phyloP scores from a whole-genome alignment of 192 early-diverging fungal genomes.

The Backusella macrospora region DNA sequence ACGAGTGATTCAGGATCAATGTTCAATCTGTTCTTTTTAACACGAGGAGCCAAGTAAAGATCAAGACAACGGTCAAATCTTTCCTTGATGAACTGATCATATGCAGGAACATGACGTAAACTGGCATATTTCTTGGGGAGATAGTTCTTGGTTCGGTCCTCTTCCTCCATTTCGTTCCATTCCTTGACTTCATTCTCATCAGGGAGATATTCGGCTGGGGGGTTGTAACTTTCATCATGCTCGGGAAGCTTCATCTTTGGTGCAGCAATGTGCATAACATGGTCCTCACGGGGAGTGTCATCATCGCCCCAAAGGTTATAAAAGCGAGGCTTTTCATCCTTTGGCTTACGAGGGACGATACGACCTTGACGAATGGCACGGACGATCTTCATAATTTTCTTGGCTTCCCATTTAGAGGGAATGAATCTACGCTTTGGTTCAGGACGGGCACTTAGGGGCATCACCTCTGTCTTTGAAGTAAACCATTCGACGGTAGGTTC shows the following conservation, averaged over 20 bases:
- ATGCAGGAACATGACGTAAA: conserved; percentile 87
- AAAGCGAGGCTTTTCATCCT: conserved; percentile 62
- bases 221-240: conserved; percentile 96
- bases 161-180: conserved; percentile 81
- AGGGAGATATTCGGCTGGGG: conserved; percentile 90
- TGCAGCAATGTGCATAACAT: conserved; percentile 82
- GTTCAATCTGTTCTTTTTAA: conserved; percentile 81
- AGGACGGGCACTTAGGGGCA: conserved; percentile 87
- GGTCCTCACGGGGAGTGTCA: conserved; percentile 59
- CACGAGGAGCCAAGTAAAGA: conserved; percentile 93
- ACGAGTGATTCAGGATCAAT: conserved; percentile 92
- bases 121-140: conserved; percentile 69
- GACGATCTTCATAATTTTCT: conserved; percentile 96
- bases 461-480: conserved; percentile 77
- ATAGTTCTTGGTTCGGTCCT: conserved; percentile 71
- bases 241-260: conserved; percentile 88
- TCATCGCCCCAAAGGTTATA: conserved; percentile 91
- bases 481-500: conserved; percentile 96
- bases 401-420: conserved; percentile 94
- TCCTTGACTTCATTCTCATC: conserved; percentile 78
- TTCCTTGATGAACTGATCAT: conserved; percentile 90
- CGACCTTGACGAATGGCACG: conserved; percentile 90
- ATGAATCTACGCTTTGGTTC: conserved; percentile 95
- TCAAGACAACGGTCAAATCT: conserved; percentile 97
- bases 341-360: conserved; percentile 68